These are phyloP conservation scores for Mycena alexandri DNA, from an alignment of 768 basidiomycete genomes.

Conservation along the genomic window DNA sequence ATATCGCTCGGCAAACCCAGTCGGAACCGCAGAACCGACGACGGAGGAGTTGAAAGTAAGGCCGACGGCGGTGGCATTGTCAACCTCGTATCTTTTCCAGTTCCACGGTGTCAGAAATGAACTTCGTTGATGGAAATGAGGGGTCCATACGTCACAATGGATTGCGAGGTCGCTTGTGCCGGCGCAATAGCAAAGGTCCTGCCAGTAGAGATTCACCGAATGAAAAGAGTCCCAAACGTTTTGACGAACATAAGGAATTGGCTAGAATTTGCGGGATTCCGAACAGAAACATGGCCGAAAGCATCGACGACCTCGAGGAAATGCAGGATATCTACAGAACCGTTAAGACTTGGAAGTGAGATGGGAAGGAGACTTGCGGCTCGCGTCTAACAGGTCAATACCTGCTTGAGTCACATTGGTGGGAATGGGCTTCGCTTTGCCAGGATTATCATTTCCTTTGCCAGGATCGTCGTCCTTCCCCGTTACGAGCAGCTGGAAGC, in stretches of 20 bases:
- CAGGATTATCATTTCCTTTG: no score
- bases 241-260: conserved; percentile 40
- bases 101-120: neutral
- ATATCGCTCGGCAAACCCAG: conserved; percentile 40
- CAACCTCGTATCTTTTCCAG: conserved; percentile 35
- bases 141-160: conserved; percentile 35
- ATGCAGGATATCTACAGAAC: conserved; percentile 36
- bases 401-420: conserved; percentile 24
- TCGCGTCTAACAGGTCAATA: conserved; percentile 38
- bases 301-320: conserved; percentile 41
- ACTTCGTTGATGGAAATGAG: neutral
- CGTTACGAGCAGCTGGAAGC: neutral
- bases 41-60: conserved; percentile 41
- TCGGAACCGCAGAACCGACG: conserved; percentile 32
- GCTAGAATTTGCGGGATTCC: conserved; percentile 39
- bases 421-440: neutral
- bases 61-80: conserved; percentile 38
- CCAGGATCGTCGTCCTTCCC: conserved; percentile 2
- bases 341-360: neutral
- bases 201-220: neutral
- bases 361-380: conserved; percentile 20
- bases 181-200: conserved; percentile 42
- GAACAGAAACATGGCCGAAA: conserved; percentile 40
- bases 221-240: neutral
- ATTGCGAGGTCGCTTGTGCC: conserved; percentile 39